Evolutionary conservation across 495 filamentous ascomycete species (phyloP).

Genomic region (Copromyces sp.): DNA sequence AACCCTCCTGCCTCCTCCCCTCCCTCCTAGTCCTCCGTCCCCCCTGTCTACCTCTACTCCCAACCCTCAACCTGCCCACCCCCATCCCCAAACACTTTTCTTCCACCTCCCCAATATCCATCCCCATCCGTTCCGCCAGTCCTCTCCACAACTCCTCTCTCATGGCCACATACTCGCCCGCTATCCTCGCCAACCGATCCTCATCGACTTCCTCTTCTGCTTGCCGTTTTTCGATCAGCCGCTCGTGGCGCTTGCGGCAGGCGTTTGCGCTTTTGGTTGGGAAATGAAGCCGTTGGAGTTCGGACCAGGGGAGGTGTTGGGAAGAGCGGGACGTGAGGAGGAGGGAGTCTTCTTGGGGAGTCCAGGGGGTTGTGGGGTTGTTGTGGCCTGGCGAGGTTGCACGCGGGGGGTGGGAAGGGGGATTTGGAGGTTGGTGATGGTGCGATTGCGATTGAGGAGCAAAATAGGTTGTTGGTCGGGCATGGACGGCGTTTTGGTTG

Average conservation of each 20-base stretch:
- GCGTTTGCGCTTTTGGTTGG: constrained; percentile 65
- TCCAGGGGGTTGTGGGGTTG: not conserved
- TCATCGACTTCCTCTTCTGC: constrained; percentile 55
- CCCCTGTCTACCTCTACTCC: not conserved
- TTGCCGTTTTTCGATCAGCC: constrained; percentile 51
- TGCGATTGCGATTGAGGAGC: not conserved
- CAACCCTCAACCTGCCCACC: not conserved
- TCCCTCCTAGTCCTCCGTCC: constrained; percentile 14
- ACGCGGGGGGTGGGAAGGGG: not conserved
- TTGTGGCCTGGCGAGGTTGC: not conserved
- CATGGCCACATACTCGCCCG: constrained; percentile 55
- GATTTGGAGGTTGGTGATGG: not conserved
- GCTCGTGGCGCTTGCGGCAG: constrained; percentile 69
- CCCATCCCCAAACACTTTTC: constrained; percentile 37
- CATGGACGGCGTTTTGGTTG: not conserved
- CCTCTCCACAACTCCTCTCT: constrained; percentile 60
- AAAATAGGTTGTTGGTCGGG: not conserved
- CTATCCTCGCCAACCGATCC: constrained; percentile 50
- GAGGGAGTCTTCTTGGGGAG: not conserved
- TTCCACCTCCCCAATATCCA: constrained; percentile 62
- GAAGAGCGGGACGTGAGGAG: not conserved
- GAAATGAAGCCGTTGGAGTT: constrained; percentile 57
- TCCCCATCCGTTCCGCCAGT: constrained; percentile 49
- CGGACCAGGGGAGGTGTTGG: constrained; percentile 42
- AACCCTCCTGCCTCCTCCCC: constrained; percentile 37